Base-by-base conservation (phyloP, 106 monocot genomes). In the Acorus gramineus region DNA sequence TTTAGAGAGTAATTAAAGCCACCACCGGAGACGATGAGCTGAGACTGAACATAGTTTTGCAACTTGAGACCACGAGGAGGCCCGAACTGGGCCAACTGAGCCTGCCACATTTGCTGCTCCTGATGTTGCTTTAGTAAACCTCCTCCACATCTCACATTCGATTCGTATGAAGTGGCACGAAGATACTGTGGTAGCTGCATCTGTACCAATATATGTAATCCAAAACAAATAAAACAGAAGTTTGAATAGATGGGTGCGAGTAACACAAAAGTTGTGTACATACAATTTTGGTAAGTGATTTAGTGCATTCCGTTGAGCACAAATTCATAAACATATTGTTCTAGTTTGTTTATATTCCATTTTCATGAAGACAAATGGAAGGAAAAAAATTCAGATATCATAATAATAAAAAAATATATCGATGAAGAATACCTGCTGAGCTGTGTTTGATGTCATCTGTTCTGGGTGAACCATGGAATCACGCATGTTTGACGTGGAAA, bases 21-120 rank as follows among this genome's bases (percentile, higher is more conserved):
- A 43, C 42, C 43, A 42, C 14, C 9, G 49, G 7, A 6, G 77
- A 14, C 59, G 76, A 61, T 7, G 58, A 7, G 12, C 59, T n/a
- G 11, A 43, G 14, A 65, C 6, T 12, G 5, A 56, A 4, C 47
- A 42, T 6, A 3, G 58, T 67, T 67, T 13, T 65, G 72, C 66
- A 60, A 66, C 43, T 55, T 55, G 48, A 59, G 6, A 0, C 47
- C 53, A 8, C 8, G 47, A 14, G 68, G 63, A n/a, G 49, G 69
- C 11, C 74, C 54, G 67, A 64, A 72, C 8, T 67, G 74, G 3
- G 76, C 14, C 11, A 62, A 11, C 56, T 76, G 68, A 3, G 65
- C 63, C 13, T 77, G 80, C 77, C 68, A 71, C 45, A 64, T 55
- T 46, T 68, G 74, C 42, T 77, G 80, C 43, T 53, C 62, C 57